A percentile compares a stretch with the other conserved stretches of the same genome.
Conservation (phyloP, 164 flowering plant genomes). For the Macadamia tetraphylla region DNA sequence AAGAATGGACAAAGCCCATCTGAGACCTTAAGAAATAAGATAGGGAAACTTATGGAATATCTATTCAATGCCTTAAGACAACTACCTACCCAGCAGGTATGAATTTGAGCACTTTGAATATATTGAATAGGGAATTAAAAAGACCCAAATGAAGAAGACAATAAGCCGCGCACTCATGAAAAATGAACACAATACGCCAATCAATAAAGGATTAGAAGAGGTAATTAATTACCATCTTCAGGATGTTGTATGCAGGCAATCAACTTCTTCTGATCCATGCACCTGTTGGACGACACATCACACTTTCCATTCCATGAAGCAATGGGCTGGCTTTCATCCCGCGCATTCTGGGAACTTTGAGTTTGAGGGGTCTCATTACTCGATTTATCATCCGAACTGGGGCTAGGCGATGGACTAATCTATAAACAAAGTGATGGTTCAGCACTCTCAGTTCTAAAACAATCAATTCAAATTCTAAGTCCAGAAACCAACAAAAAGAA, state of each 20-base stretch:
- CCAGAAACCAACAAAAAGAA: neutral
- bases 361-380: neutral
- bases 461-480: neutral
- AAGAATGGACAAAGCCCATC: neutral
- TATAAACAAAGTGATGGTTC: slow-evolving; percentile 3
- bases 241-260: slow-evolving; percentile 26
- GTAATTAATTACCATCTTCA: slow-evolving; percentile 18
- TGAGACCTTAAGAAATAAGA: neutral
- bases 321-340: neutral
- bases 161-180: neutral
- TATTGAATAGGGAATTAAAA: too few species aligned
- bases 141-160: neutral
- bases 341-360: neutral
- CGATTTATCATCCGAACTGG: slow-evolving; percentile 7
- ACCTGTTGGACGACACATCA: slow-evolving; percentile 4
- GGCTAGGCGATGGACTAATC: slow-evolving; percentile 25
- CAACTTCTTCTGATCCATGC: slow-evolving; percentile 19
- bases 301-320: slow-evolving; percentile 19
- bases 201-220: neutral
- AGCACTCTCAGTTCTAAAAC: neutral
- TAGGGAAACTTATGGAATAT: neutral
- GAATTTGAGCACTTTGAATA: too few species aligned
- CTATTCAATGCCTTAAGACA: neutral
- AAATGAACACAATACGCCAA: neutral
- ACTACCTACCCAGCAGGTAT: too few species aligned